These are phyloP conservation scores for Sindora glabra DNA, from an alignment of 306 rosid genomes.

Conservation along the genomic window DNA sequence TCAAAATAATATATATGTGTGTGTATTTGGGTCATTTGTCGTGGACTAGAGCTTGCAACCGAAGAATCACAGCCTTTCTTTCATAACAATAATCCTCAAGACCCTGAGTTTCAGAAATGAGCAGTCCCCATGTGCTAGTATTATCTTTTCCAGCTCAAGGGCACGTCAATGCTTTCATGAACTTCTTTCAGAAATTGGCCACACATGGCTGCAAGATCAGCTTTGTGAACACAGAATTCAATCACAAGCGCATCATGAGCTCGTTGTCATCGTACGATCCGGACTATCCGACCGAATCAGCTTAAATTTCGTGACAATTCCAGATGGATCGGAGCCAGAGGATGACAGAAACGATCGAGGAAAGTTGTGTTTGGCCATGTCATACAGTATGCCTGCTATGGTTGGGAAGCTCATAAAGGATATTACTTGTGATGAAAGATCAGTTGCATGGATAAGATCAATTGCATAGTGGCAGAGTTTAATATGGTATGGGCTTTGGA, in stretches of 20 bases:
- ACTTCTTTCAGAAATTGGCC: constrained; percentile 12
- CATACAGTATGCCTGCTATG: not conserved
- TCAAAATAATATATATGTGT: no score
- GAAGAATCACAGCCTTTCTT: no score
- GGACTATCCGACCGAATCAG: not conserved
- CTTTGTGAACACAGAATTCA: constrained; percentile 13
- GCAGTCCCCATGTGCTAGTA: constrained; percentile 13
- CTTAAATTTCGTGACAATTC: not conserved
- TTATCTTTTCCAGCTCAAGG: constrained; percentile 25
- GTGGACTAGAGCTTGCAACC: no score
- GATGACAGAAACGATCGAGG: constrained; percentile 4
- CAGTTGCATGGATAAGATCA: no score
- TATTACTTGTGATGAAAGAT: no score
- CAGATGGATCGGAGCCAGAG: constrained; percentile 10
- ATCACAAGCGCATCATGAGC: constrained; percentile 7
- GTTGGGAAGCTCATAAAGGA: constrained; percentile 16
- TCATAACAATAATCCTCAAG: no score
- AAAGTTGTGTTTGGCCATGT: not conserved
- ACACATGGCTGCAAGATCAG: constrained; percentile 19
- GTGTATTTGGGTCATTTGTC: no score
- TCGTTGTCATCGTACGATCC: not conserved
- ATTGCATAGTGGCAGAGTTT: no score
- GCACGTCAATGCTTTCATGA: constrained; percentile 25
- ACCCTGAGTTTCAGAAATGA: no score
- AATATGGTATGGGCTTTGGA: no score